Evolutionary conservation across 331 rosid species (phyloP), one percentile per base, ranked within the genome.

Genomic region (Pyrus hybrid): DNA sequence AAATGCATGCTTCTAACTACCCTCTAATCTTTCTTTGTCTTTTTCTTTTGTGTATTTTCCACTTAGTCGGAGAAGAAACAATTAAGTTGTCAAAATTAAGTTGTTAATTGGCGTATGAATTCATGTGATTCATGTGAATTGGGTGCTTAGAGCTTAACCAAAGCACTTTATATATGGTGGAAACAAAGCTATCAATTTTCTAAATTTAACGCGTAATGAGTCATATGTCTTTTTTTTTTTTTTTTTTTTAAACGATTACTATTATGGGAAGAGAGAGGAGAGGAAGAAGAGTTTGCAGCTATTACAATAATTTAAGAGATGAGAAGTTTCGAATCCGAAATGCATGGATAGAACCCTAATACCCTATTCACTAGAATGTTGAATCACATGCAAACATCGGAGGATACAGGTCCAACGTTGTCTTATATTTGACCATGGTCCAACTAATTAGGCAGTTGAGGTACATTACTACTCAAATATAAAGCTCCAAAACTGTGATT

Each of bases 51-150:
- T 25, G 32, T 66, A n/a, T 5, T 25, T 47, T 21, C 35, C 43
- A 29, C 56, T 62, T 47, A 32, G 63, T 51, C 65, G 41, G 63
- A 68, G 35, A 79, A 33, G 11, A 33, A 22, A 71, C 32, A 47
- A 53, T n/a, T 30, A 22, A 65, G n/a, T 30, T 65, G 17, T 76
- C 41, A 62, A 56, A 53, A 29, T 68, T 17, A 22, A 64, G 47
- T 72, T 57, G 76, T 75, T 84, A 70, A 80, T 79, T 83, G 71
- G 77, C 17, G 74, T 60, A 68, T 75, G 81, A 77, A 57, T 57
- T 23, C 10, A 82, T 73, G 85, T 80, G 86, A 70, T 80, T 77
- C 89, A 85, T 87, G 91, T 80, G 86, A 53, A 3, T 53, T 2
- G 1, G 2, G 23, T 21, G 54, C 22, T 22, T 21, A 33, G 25